Evolutionary conservation across 2,329 filamentous ascomycete species (phyloP).

Genomic region (Colletotrichum sojae): DNA sequence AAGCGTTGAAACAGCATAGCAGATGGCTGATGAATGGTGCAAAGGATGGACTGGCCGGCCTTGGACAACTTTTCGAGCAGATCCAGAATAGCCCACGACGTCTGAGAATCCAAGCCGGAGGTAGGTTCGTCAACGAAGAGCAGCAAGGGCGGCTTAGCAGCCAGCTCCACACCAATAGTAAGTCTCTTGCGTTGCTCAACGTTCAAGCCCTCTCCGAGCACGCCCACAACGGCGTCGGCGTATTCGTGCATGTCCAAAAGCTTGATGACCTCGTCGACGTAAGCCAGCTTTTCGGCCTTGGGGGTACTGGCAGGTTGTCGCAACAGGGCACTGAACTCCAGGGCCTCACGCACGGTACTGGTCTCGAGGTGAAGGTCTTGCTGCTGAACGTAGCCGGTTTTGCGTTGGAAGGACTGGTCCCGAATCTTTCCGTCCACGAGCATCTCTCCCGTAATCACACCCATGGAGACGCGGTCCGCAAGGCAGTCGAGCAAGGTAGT

Average conservation of each 20-base stretch:
- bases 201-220: constrained; percentile 70
- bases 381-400: constrained; percentile 78
- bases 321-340: constrained; percentile 77
- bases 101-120: constrained; percentile 81
- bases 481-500: constrained; percentile 74
- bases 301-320: constrained; percentile 74
- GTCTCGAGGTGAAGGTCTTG: constrained; percentile 61
- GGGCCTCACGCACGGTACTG: constrained; percentile 70
- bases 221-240: constrained; percentile 78
- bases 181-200: constrained; percentile 68
- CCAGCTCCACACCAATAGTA: constrained; percentile 83
- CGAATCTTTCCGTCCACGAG: constrained; percentile 75
- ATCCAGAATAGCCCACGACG: constrained; percentile 81
- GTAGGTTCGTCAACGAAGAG: constrained; percentile 85
- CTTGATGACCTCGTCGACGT: constrained; percentile 50
- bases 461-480: constrained; percentile 77
- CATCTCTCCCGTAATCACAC: constrained; percentile 77
- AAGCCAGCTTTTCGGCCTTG: constrained; percentile 45
- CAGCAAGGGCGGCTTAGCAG: constrained; percentile 79
- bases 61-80: constrained; percentile 76
- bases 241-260: constrained; percentile 69
- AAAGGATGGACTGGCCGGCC: constrained; percentile 61
- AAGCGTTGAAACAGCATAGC: constrained; percentile 43
- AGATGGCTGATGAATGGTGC: constrained; percentile 44
- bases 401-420: constrained; percentile 76